phyloP scores from a whole-genome alignment of 768 basidiomycete genomes.

The Kwoniella dejecticola region DNA sequence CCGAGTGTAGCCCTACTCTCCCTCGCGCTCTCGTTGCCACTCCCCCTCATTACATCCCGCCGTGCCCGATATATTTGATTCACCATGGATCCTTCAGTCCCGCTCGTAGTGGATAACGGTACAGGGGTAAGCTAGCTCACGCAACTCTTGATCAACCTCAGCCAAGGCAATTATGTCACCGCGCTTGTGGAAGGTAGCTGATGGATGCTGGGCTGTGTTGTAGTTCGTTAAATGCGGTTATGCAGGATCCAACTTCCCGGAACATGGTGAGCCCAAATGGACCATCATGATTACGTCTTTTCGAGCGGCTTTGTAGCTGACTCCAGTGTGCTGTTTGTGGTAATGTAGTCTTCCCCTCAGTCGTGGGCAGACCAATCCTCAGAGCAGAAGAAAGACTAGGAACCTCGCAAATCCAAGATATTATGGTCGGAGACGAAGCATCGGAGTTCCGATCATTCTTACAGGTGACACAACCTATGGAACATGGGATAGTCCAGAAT shows the following conservation, averaged over 20 bases:
- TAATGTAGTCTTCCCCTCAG: conserved; percentile 82
- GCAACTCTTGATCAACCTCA: neutral
- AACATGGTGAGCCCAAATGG: conserved; percentile 66
- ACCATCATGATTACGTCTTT: too few species aligned
- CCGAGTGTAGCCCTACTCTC: too few species aligned
- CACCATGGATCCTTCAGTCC: conserved; percentile 57
- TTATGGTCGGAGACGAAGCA: conserved; percentile 98
- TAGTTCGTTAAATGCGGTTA: conserved; percentile 91
- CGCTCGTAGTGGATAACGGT: conserved; percentile 83
- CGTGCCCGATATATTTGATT: neutral
- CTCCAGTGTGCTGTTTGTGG: neutral
- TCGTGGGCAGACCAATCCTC: conserved; percentile 93
- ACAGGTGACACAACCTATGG: conserved; percentile 97
- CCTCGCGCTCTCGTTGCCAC: too few species aligned
- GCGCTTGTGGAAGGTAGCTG: neutral
- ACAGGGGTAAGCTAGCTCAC: conserved; percentile 67
- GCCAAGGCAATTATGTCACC: too few species aligned
- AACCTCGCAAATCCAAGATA: conserved; percentile 83
- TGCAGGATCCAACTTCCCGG: conserved; percentile 91
- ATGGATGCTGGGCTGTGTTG: neutral
- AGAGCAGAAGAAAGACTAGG: conserved; percentile 95
- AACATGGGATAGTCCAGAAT: conserved; percentile 97
- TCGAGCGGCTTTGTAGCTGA: too few species aligned
- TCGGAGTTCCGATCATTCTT: conserved; percentile 91
- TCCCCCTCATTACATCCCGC: neutral